Base-by-base conservation (phyloP, 768 basidiomycete species). In the Clathrus columnatus region DNA sequence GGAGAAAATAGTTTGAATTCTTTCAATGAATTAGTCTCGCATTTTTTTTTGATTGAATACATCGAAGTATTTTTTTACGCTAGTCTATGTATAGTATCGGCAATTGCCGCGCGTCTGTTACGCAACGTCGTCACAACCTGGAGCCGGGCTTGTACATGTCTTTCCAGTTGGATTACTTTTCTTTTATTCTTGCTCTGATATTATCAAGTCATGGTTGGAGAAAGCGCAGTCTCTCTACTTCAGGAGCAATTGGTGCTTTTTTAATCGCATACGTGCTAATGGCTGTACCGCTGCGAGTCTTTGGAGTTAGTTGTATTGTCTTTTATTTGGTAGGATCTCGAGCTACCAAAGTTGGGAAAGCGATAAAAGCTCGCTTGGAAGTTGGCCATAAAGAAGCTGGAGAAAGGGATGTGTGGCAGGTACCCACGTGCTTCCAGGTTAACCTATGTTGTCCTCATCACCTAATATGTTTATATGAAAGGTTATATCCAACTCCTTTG, bases 331-430 rank as follows among this genome's bases (percentile, higher is more conserved):
- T 81, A 0, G 93, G 84, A 4, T 87, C 87, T 58, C 77, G 80
- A 47, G 92, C 92, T 0, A 96, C 94, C 2, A 93, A 91, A 69
- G 87, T 85, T 58, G 85, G 91, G 54, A 92, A 84, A 69, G 72
- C 79, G 50, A 73, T 75, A 51, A 97, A 96, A 66, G 77, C 79
- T 2, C 71, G 73, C 58, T 74, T 93, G 32, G 91, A 94, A 66
- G 87, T 87, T 42, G 89, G 86, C 0, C 82, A 87, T 62, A 78
- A 85, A 48, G 81, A 80, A 51, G 75, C 75, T 11, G 93, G 91
- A 0, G 82, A 91, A 65, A 76, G 93, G 44, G 78, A 72, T 27
- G 87, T 82, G 16, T 79, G 81, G 72, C 93, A 95, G 69, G 92
- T 92, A 27, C 5, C 18, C 6, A 27, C 32, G 16, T 50, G 17